phyloP scores from a whole-genome alignment of 2,329 filamentous ascomycete species.

The Claviceps pazoutovae region DNA sequence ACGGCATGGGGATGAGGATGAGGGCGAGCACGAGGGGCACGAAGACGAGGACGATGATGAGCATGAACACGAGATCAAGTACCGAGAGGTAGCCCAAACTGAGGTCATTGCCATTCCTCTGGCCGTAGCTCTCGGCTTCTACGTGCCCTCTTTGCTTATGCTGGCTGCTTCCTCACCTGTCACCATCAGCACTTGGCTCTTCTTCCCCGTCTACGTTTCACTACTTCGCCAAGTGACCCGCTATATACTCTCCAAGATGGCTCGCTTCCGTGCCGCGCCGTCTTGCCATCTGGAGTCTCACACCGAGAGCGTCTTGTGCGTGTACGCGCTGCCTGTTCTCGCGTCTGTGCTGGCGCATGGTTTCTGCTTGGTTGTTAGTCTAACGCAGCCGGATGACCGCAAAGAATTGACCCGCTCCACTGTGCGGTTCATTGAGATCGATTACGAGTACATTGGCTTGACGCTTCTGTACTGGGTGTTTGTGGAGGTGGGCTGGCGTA shows the following conservation, averaged over 20 bases:
- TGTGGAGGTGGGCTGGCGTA: constrained; percentile 33
- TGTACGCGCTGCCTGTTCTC: constrained; percentile 32
- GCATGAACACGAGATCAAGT: neutral
- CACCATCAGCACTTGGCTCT: constrained; percentile 32
- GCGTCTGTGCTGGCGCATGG: constrained; percentile 30
- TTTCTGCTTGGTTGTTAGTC: constrained; percentile 23
- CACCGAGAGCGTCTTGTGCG: constrained; percentile 21
- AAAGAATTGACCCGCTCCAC: constrained; percentile 35
- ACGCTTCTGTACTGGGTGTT: constrained; percentile 40
- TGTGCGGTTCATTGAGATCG: constrained; percentile 31
- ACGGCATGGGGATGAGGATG: neutral
- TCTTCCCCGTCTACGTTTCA: constrained; percentile 37
- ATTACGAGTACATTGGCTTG: constrained; percentile 29
- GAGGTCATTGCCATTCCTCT: constrained; percentile 45
- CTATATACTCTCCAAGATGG: constrained; percentile 11
- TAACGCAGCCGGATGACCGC: constrained; percentile 29
- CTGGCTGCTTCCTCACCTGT: constrained; percentile 20
- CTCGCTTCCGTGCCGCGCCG: constrained; percentile 15
- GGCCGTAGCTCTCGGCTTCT: constrained; percentile 32
- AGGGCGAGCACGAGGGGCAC: constrained; percentile 1
- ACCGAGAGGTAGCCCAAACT: constrained; percentile 21
- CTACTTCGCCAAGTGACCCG: constrained; percentile 26
- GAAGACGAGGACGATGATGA: constrained; percentile 4
- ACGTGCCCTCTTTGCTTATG: constrained; percentile 32
- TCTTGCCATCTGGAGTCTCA: constrained; percentile 30